phyloP scores from a whole-genome alignment of 352 stramenopile genomes.

The Aphanomyces astaci region DNA sequence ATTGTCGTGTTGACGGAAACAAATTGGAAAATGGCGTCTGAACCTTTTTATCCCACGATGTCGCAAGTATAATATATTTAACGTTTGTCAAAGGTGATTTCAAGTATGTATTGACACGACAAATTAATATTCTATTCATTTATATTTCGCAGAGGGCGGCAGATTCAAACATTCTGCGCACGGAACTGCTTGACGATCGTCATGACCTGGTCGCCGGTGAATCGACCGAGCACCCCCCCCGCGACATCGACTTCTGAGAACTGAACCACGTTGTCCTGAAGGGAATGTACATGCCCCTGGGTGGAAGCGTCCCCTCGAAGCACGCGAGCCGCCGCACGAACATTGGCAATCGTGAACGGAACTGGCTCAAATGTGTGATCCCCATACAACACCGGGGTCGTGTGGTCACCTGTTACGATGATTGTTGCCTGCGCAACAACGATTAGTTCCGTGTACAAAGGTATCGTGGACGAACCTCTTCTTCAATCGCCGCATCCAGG shows the following conservation, averaged over 20 bases:
- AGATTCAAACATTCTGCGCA: conserved; percentile 4
- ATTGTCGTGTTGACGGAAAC: not conserved
- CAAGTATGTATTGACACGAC: not conserved
- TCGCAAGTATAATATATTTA: too few species aligned
- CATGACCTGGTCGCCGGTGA: conserved; percentile 81
- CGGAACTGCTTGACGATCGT: conserved; percentile 67
- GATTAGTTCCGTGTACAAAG: not conserved
- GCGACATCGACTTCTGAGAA: conserved; percentile 70
- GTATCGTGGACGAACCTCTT: conserved; percentile 19
- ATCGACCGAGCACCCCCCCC: conserved; percentile 62
- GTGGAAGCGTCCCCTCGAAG: conserved; percentile 20
- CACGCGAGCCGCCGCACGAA: conserved; percentile 30
- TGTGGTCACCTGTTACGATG: conserved; percentile 82
- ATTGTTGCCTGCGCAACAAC: conserved; percentile 47
- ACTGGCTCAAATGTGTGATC: conserved; percentile 85
- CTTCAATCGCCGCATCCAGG: conserved; percentile 32
- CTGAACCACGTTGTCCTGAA: conserved; percentile 44
- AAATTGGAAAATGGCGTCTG: not conserved
- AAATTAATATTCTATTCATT: conserved; percentile 3
- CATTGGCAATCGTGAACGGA: conserved; percentile 65
- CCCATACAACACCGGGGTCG: conserved; percentile 76
- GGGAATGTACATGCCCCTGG: conserved; percentile 14
- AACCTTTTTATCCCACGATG: too few species aligned
- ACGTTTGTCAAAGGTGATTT: too few species aligned
- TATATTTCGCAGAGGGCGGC: not conserved